phyloP scores from a whole-genome alignment of 371 early-diverging fungal species.

The Cokeromyces recurvatus region DNA sequence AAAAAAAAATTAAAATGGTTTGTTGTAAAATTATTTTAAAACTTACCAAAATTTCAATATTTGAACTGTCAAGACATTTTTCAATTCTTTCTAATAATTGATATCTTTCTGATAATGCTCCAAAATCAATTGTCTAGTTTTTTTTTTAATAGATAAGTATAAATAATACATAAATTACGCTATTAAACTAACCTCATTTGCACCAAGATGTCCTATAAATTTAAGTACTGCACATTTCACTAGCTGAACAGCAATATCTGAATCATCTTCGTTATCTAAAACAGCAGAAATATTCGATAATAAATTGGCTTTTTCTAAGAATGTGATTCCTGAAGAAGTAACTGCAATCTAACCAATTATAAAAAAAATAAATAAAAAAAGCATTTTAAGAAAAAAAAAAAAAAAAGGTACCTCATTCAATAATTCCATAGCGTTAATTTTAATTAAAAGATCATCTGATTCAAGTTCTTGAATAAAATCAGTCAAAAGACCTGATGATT shows the following conservation, averaged over 20 bases:
- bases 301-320: conserved; percentile 32
- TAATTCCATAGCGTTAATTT: conserved; percentile 48
- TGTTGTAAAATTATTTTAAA: too few relatives aligned
- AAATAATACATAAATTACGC: too few relatives aligned
- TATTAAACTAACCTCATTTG: conserved; percentile 15
- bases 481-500: conserved; percentile 28
- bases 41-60: conserved; percentile 34
- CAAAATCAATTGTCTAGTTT: conserved; percentile 24
- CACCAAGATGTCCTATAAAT: conserved; percentile 39
- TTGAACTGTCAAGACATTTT: conserved; percentile 19
- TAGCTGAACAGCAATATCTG: conserved; percentile 27
- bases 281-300: conserved; percentile 23
- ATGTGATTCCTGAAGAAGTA: conserved; percentile 22
- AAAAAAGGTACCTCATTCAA: conserved; percentile 37
- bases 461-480: conserved; percentile 26
- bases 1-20: background rate
- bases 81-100: conserved; percentile 22
- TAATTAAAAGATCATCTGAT: conserved; percentile 39
- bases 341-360: conserved; percentile 25
- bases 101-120: conserved; percentile 21
- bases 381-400: too few relatives aligned
- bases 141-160: too few relatives aligned
- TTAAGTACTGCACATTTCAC: conserved; percentile 38
- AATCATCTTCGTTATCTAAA: conserved; percentile 22
- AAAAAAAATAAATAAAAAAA: too few relatives aligned